These are phyloP conservation scores for Polytolypa hystricis DNA, from an alignment of 2,329 filamentous ascomycete species.

Conservation along the genomic window DNA sequence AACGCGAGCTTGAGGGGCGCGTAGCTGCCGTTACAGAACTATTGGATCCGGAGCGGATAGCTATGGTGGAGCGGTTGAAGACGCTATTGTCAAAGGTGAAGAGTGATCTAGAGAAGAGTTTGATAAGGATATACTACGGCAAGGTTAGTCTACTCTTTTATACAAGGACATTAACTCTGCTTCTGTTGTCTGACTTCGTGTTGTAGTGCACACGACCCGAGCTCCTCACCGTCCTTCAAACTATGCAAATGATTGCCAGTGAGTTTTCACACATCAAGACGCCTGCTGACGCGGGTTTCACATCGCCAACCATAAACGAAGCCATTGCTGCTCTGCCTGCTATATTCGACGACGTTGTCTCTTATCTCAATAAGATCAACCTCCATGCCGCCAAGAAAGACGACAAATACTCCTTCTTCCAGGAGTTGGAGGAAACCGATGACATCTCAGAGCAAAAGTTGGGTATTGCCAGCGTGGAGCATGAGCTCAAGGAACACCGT, in stretches of 20 bases:
- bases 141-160: conserved; percentile 50
- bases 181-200: conserved; percentile 4
- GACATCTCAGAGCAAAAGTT: conserved; percentile 81
- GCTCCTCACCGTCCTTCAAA: conserved; percentile 72
- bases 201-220: conserved; percentile 68
- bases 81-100: conserved; percentile 59
- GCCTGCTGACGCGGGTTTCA: conserved; percentile 59
- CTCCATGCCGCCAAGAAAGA: conserved; percentile 68
- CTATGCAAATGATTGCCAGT: conserved; percentile 66
- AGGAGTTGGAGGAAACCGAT: conserved; percentile 76
- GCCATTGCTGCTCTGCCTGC: conserved; percentile 65
- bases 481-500: conserved; percentile 72
- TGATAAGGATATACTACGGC: conserved; percentile 94
- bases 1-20: conserved; percentile 61
- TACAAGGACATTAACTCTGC: not conserved
- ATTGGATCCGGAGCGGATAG: conserved; percentile 53
- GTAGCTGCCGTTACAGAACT: conserved; percentile 81
- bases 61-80: conserved; percentile 62
- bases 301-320: conserved; percentile 55
- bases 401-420: conserved; percentile 92
- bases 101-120: conserved; percentile 78
- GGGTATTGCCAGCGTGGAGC: conserved; percentile 82
- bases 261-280: conserved; percentile 61
- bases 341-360: conserved; percentile 61
- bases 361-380: conserved; percentile 76